Evolutionary conservation across 2,329 filamentous ascomycete species (phyloP).

Genomic region (Hymenoscyphus infarciens): DNA sequence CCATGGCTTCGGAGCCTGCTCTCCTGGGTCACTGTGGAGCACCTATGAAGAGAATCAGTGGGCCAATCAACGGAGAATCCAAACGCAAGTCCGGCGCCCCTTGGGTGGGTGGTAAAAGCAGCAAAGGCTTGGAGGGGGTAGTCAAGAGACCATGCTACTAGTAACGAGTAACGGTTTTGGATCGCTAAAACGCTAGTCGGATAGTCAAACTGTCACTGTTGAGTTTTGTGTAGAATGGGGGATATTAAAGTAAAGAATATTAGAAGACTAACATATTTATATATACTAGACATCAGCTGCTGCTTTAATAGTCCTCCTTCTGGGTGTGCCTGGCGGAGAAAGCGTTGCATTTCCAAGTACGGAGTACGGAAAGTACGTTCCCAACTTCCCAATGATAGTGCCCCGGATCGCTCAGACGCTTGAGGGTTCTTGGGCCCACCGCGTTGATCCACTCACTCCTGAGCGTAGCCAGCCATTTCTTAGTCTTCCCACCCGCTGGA

Average conservation of each 20-base stretch:
- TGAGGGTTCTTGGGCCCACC: neutral
- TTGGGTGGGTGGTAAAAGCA: neutral
- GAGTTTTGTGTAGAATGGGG: too few species aligned
- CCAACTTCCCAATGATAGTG: neutral
- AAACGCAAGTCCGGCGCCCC: neutral
- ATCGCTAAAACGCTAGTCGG: too few species aligned
- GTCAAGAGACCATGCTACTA: neutral
- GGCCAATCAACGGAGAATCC: neutral
- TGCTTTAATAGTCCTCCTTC: neutral
- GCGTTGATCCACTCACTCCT: neutral
- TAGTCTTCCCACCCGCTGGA: too few species aligned
- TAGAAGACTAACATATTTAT: too few species aligned
- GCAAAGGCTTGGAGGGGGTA: neutral
- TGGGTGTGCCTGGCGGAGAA: neutral
- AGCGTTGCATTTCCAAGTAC: neutral
- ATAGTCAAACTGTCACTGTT: too few species aligned
- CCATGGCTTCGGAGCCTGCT: constrained; percentile 1
- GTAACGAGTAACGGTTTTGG: too few species aligned
- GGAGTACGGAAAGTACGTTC: neutral
- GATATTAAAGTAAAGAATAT: too few species aligned
- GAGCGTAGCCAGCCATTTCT: neutral
- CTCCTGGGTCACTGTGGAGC: neutral
- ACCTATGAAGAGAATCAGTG: neutral
- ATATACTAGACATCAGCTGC: neutral
- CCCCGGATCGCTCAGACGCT: neutral